Evolutionary conservation across 225 moss, liverwort and hornwort genomes (phyloP).

Genomic region (Antitrichia curtipendula): DNA sequence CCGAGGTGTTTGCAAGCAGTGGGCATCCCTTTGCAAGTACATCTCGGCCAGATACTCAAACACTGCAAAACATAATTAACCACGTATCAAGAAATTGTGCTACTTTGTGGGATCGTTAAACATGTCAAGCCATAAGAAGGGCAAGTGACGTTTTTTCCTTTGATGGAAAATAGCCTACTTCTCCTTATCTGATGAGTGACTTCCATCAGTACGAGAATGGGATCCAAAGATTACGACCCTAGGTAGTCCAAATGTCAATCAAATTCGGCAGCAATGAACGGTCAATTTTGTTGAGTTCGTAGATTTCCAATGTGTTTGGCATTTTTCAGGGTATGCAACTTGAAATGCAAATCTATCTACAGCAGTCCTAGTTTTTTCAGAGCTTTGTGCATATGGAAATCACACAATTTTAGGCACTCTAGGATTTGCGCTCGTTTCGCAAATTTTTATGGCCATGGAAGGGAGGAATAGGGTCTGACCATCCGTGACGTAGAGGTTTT

Average conservation of each 20-base stretch:
- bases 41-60: conserved; percentile 93
- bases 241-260: not conserved
- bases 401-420: no score
- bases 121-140: not conserved
- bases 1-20: conserved; percentile 20
- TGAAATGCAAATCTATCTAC: not conserved
- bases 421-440: no score
- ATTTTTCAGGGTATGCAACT: not conserved
- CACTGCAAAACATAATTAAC: conserved; percentile 35
- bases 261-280: not conserved
- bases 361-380: not conserved
- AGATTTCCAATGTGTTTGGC: not conserved
- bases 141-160: not conserved
- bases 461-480: conserved; percentile 19
- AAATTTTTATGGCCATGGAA: not conserved
- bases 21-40: conserved; percentile 47
- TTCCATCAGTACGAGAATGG: not conserved
- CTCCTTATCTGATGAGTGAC: not conserved
- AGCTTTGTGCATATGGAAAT: no score
- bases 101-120: not conserved
- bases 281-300: not conserved
- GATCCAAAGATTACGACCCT: not conserved
- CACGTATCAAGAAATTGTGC: not conserved
- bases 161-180: not conserved
- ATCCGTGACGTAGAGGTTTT: conserved; percentile 74